Percentiles rank a stretch among this genome's conserved stretches.
Evolutionary conservation across 805 yeast species (phyloP).

Genomic region (Metschnikowia borealis): DNA sequence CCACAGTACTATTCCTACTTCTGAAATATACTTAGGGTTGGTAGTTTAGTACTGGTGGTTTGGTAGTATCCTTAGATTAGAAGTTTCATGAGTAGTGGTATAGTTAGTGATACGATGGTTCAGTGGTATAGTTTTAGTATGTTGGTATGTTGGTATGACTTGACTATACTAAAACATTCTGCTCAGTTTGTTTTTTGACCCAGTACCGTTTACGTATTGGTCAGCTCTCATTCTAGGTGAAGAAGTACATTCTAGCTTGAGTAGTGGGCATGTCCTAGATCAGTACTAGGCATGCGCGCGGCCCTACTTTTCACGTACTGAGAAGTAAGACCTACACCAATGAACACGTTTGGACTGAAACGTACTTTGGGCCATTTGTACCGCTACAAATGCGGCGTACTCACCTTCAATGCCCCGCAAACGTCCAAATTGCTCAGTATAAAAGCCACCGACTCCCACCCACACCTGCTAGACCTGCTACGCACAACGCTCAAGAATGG

Average conservation of each 20-base stretch:
- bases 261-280: not conserved
- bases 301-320: not conserved
- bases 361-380: not conserved
- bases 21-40: too few species aligned
- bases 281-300: not conserved
- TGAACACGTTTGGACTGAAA: not conserved
- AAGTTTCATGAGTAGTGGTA: too few species aligned
- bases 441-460: slow-evolving; percentile 2
- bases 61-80: too few species aligned
- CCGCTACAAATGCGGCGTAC: not conserved
- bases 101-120: too few species aligned
- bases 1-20: too few species aligned
- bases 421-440: not conserved
- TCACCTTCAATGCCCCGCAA: not conserved
- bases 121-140: too few species aligned
- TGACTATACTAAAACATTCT: too few species aligned
- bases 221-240: not conserved
- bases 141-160: too few species aligned
- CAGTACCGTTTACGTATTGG: too few species aligned
- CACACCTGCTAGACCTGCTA: slow-evolving; percentile 6
- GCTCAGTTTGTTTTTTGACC: too few species aligned
- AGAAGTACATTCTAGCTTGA: not conserved
- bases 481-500: slow-evolving; percentile 5
- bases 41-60: too few species aligned
- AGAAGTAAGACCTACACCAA: not conserved